Evolutionary conservation across 2,329 filamentous ascomycete genomes (phyloP).

Genomic region (Alternaria rosae): DNA sequence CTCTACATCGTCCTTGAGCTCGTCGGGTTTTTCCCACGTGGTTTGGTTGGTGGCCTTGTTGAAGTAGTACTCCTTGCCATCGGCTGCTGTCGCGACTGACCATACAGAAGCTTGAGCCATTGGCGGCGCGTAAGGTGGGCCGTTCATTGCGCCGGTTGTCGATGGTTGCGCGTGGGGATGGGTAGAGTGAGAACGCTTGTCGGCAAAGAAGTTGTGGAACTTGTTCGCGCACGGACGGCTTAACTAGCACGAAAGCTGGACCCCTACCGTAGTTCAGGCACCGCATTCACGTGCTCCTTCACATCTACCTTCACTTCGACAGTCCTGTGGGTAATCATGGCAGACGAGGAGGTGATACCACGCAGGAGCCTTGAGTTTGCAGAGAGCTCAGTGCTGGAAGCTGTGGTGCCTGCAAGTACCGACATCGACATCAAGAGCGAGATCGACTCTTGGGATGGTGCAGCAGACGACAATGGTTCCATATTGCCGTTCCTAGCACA

Average conservation of each 20-base stretch:
- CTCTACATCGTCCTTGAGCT: conserved; percentile 84
- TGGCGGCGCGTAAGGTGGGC: conserved; percentile 54
- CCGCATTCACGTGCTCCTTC: conserved; percentile 27
- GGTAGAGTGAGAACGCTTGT: conserved; percentile 2
- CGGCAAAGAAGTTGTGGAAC: conserved; percentile 8
- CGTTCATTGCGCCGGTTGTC: conserved; percentile 62
- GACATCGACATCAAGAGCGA: conserved; percentile 47
- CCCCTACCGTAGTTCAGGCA: conserved; percentile 15
- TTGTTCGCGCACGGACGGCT: conserved; percentile 7
- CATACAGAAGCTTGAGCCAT: conserved; percentile 62
- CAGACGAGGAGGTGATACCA: conserved; percentile 29
- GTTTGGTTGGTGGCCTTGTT: conserved; percentile 85
- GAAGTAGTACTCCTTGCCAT: conserved; percentile 91
- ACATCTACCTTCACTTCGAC: conserved; percentile 7
- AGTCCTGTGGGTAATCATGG: conserved; percentile 22
- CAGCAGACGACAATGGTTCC: conserved; percentile 55
- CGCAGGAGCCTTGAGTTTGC: conserved; percentile 48
- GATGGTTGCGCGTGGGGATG: conserved; percentile 10
- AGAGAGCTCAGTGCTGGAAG: conserved; percentile 50
- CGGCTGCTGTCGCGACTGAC: conserved; percentile 81
- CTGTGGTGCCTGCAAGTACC: conserved; percentile 49
- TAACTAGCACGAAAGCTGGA: background rate
- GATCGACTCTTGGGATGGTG: conserved; percentile 55
- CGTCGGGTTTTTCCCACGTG: conserved; percentile 92
- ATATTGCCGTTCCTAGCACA: conserved; percentile 65